phyloP scores from a whole-genome alignment of 164 flowering plant species.

The Kalanchoe fedtschenkoi region DNA sequence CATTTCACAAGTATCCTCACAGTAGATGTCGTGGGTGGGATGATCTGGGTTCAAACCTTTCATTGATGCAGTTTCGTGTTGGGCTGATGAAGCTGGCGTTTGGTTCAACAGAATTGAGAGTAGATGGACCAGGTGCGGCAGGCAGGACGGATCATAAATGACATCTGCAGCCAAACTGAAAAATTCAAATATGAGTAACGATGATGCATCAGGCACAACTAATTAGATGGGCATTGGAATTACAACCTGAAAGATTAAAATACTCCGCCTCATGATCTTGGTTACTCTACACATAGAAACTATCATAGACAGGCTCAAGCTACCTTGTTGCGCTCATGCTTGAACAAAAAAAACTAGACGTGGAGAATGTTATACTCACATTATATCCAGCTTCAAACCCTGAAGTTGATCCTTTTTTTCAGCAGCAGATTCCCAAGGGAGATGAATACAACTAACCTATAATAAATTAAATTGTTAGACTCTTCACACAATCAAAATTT shows the following conservation, averaged over 20 bases:
- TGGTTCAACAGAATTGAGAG: constrained; percentile 37
- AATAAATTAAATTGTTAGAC: constrained; percentile 1
- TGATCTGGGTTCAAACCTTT: no score
- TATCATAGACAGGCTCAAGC: neutral
- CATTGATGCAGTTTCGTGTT: neutral
- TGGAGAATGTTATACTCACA: constrained; percentile 38
- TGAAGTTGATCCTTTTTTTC: constrained; percentile 34
- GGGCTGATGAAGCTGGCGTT: neutral
- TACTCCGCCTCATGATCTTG: neutral
- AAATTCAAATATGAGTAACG: constrained; percentile 8
- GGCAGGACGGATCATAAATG: constrained; percentile 70
- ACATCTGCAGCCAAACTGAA: constrained; percentile 93
- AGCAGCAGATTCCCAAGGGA: constrained; percentile 82
- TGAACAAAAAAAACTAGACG: neutral
- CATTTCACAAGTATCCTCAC: no score
- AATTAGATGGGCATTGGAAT: neutral
- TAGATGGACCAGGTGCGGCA: constrained; percentile 70
- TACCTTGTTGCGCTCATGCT: neutral
- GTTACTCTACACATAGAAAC: no score
- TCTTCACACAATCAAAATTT: no score
- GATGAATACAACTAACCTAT: constrained; percentile 53
- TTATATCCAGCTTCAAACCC: constrained; percentile 42
- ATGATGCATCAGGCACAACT: neutral
- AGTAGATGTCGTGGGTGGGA: no score
- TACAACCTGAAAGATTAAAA: neutral